phyloP scores from a whole-genome alignment of 257 asterid genomes.

The Przewalskia tangutica region DNA sequence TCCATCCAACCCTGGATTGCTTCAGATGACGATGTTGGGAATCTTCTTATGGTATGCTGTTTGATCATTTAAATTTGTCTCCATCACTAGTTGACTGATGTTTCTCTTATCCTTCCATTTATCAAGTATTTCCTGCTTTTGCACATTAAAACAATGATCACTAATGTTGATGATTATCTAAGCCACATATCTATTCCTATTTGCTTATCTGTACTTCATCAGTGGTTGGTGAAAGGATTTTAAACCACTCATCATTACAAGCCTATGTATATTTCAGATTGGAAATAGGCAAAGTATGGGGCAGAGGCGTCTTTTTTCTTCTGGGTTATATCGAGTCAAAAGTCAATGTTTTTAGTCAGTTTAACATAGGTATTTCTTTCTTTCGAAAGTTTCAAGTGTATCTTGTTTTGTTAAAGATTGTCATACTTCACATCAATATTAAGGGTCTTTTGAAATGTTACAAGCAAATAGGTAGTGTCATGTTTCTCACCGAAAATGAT shows the following conservation, averaged over 20 bases:
- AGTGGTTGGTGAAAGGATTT: background rate
- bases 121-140: background rate
- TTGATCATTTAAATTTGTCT: background rate
- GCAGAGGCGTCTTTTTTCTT: background rate
- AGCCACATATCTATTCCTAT: background rate
- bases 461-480: background rate
- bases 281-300: background rate
- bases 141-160: background rate
- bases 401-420: background rate
- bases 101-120: background rate
- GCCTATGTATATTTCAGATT: background rate
- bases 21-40: constrained; percentile 92
- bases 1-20: constrained; percentile 76
- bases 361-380: background rate
- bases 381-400: background rate
- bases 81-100: background rate
- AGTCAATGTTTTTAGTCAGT: background rate
- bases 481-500: background rate
- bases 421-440: background rate
- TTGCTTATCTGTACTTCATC: background rate
- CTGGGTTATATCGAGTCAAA: background rate
- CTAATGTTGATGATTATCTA: background rate
- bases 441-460: background rate
- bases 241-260: background rate
- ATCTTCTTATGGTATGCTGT: constrained; percentile 72